Percentiles rank a stretch among this genome's conserved stretches.
Evolutionary conservation across 495 filamentous ascomycete genomes (phyloP).

Genomic region (Chaetomium fimeti): DNA sequence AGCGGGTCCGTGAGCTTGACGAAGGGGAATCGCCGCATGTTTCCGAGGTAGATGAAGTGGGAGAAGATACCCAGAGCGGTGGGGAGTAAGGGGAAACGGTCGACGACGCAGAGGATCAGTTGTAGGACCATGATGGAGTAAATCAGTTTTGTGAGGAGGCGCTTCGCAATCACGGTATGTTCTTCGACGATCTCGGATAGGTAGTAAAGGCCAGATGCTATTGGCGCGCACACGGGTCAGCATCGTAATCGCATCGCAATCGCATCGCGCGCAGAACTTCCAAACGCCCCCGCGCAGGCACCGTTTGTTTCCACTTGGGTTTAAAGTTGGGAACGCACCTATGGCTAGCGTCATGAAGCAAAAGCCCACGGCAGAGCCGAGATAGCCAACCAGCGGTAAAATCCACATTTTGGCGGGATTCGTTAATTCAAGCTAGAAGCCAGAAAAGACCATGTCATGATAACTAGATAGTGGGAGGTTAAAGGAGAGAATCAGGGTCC

Average conservation of each 20-base stretch:
- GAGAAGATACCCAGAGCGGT: constrained; percentile 74
- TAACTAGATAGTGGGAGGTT: neutral
- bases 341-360: constrained; percentile 90
- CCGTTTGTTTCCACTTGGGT: too few species aligned
- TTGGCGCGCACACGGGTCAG: constrained; percentile 4
- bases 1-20: constrained; percentile 87
- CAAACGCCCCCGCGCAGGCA: too few species aligned
- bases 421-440: neutral
- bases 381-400: constrained; percentile 81
- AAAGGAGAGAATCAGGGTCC: neutral
- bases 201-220: constrained; percentile 96
- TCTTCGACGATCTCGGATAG: constrained; percentile 97
- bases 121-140: constrained; percentile 78
- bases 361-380: constrained; percentile 85
- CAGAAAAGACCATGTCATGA: neutral
- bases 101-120: constrained; percentile 69
- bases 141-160: constrained; percentile 77
- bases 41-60: constrained; percentile 85
- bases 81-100: constrained; percentile 75
- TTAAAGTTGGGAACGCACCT: constrained; percentile 52
- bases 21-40: constrained; percentile 80
- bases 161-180: constrained; percentile 88
- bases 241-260: neutral
- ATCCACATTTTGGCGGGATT: constrained; percentile 72
- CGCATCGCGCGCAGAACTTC: neutral